phyloP scores from a whole-genome alignment of 208 protist species.

The Angomonas ambiguus region DNA sequence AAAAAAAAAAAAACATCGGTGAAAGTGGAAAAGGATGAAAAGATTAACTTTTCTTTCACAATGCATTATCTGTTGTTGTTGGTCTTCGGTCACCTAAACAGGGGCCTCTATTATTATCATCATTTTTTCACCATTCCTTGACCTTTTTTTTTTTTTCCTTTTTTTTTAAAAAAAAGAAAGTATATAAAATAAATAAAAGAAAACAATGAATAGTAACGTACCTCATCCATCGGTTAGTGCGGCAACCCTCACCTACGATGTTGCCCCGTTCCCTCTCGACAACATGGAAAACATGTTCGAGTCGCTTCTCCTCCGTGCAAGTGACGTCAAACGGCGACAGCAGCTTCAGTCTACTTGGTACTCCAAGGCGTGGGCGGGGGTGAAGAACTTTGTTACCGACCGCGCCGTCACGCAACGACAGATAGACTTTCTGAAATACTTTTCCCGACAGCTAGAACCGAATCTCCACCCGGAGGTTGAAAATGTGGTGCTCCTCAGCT shows the following conservation, averaged over 20 bases:
- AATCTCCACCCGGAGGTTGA: constrained; percentile 20
- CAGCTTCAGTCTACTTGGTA: constrained; percentile 19
- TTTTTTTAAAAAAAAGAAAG: constrained; percentile 10
- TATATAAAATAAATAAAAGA: constrained; percentile 8
- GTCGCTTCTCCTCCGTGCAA: background rate
- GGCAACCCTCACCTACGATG: constrained; percentile 43
- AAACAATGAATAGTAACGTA: background rate
- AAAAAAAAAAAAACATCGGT: constrained; percentile 11
- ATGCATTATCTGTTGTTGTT: no score
- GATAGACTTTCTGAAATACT: constrained; percentile 30
- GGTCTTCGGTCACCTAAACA: no score
- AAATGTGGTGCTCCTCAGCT: constrained; percentile 39
- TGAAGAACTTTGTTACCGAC: constrained; percentile 14
- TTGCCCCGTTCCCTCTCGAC: constrained; percentile 46
- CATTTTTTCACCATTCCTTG: no score
- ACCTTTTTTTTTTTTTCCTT: no score
- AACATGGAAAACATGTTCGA: constrained; percentile 2
- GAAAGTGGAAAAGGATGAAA: background rate
- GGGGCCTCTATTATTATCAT: no score
- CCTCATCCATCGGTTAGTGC: constrained; percentile 21
- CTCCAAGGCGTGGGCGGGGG: constrained; percentile 23
- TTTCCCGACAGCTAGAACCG: constrained; percentile 51
- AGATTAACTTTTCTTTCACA: no score
- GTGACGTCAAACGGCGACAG: background rate
- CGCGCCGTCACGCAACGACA: constrained; percentile 20